Evolutionary conservation across 768 basidiomycete genomes (phyloP).

Genomic region (Naematelia encephala): DNA sequence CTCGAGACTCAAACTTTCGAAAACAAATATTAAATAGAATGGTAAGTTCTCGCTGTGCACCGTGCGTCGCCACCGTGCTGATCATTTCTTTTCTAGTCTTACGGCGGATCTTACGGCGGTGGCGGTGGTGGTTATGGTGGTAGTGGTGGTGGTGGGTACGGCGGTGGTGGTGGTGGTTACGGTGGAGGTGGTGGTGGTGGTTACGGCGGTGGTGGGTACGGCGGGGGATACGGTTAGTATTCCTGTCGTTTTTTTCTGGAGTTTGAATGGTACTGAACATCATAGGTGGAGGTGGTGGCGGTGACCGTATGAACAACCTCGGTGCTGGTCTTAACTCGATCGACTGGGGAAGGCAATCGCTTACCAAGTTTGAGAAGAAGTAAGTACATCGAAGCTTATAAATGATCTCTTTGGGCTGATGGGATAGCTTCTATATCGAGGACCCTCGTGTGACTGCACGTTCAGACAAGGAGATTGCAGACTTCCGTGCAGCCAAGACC

Average conservation of each 20-base stretch:
- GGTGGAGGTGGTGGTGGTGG: constrained; percentile 32
- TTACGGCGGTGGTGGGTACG: constrained; percentile 42
- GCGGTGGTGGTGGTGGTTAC: constrained; percentile 16
- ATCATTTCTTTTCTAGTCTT: constrained; percentile 10
- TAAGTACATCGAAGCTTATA: constrained; percentile 47
- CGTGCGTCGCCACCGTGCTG: not conserved
- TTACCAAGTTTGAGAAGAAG: constrained; percentile 94
- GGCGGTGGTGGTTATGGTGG: constrained; percentile 12
- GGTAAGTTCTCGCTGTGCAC: constrained; percentile 7
- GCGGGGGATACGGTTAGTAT: constrained; percentile 45
- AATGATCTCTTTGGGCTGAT: constrained; percentile 1
- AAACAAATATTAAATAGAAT: constrained; percentile 10
- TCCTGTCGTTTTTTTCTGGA: constrained; percentile 38
- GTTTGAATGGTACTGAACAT: constrained; percentile 33
- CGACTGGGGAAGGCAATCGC: constrained; percentile 73
- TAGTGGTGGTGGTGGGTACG: constrained; percentile 13
- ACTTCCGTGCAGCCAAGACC: constrained; percentile 76
- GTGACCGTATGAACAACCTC: constrained; percentile 65
- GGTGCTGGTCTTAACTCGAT: constrained; percentile 77
- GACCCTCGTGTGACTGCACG: constrained; percentile 76
- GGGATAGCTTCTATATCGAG: constrained; percentile 57
- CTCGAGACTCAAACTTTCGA: not conserved
- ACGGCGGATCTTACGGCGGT: constrained; percentile 21
- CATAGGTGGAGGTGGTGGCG: constrained; percentile 40
- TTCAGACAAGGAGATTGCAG: constrained; percentile 80